Evolutionary conservation across 2,329 filamentous ascomycete species (phyloP).

Genomic region (Neonectria coccinea): DNA sequence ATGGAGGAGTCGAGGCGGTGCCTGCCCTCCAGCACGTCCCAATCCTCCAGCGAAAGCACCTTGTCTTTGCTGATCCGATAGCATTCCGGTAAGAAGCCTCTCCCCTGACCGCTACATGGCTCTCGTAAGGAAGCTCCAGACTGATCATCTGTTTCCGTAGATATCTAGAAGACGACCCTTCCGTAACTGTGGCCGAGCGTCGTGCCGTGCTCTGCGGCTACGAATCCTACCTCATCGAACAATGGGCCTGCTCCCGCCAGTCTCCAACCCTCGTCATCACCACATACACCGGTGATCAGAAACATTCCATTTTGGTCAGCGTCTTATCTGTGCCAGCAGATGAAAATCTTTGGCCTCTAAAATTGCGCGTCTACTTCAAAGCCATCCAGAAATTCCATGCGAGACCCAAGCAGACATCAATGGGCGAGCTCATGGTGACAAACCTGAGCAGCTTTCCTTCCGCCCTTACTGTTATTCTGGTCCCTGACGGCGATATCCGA

Average conservation of each 20-base stretch:
- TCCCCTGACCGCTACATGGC: neutral
- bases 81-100: slow-evolving; percentile 62
- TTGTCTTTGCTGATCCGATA: slow-evolving; percentile 70
- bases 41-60: slow-evolving; percentile 52
- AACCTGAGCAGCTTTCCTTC: slow-evolving; percentile 94
- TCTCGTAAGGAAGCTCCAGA: neutral
- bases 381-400: slow-evolving; percentile 89
- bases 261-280: slow-evolving; percentile 93
- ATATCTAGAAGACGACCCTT: slow-evolving; percentile 87
- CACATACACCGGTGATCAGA: slow-evolving; percentile 89
- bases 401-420: slow-evolving; percentile 80
- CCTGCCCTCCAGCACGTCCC: slow-evolving; percentile 26
- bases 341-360: slow-evolving; percentile 81
- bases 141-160: slow-evolving; percentile 49
- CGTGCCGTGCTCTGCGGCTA: slow-evolving; percentile 81
- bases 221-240: slow-evolving; percentile 93
- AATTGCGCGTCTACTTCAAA: slow-evolving; percentile 85
- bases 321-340: slow-evolving; percentile 86
- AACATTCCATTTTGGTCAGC: slow-evolving; percentile 81
- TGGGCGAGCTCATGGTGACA: slow-evolving; percentile 92
- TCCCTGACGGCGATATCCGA: slow-evolving; percentile 86
- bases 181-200: slow-evolving; percentile 79
- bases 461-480: slow-evolving; percentile 88
- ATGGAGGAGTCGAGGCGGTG: slow-evolving; percentile 31
- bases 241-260: slow-evolving; percentile 94